Conservation (phyloP, 805 yeast species). For the Naumovozyma castellii region DNA sequence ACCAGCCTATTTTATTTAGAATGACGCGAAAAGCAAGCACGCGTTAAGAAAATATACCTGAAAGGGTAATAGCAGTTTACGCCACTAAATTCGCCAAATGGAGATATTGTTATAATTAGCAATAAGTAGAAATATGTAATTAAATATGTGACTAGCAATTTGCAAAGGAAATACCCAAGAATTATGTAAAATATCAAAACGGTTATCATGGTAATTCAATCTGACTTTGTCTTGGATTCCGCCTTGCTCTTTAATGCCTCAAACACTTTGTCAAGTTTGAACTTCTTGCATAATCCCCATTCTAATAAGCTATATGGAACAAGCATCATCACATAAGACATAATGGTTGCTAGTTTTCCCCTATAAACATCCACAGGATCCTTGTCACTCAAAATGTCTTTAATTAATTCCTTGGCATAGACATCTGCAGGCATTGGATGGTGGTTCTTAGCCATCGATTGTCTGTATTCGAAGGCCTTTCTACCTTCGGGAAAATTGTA, state of each 20-base stretch:
- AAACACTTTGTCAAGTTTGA: conserved; percentile 32
- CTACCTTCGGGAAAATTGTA: conserved; percentile 44
- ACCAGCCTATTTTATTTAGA: background rate
- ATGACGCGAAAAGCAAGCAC: too few relatives aligned
- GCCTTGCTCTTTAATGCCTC: conserved; percentile 13
- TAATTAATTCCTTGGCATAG: conserved; percentile 48
- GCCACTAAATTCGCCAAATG: too few relatives aligned
- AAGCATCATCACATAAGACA: conserved; percentile 29
- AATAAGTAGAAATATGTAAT: too few relatives aligned
- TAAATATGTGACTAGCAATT: too few relatives aligned
- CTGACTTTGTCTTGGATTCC: background rate
- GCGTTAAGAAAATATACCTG: too few relatives aligned
- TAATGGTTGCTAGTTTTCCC: conserved; percentile 39
- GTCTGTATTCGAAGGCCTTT: conserved; percentile 41
- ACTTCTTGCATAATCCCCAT: conserved; percentile 32
- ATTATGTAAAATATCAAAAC: too few relatives aligned
- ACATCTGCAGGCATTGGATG: conserved; percentile 50
- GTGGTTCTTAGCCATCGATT: conserved; percentile 48
- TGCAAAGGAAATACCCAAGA: too few relatives aligned
- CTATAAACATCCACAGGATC: conserved; percentile 46
- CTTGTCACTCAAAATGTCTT: conserved; percentile 34
- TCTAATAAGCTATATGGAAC: conserved; percentile 44
- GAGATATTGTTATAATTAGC: too few relatives aligned
- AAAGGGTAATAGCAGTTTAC: too few relatives aligned
- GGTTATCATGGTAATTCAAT: too few relatives aligned